Evolutionary conservation across 345 rosid genomes (phyloP).

Genomic region (Citrus hindsii): DNA sequence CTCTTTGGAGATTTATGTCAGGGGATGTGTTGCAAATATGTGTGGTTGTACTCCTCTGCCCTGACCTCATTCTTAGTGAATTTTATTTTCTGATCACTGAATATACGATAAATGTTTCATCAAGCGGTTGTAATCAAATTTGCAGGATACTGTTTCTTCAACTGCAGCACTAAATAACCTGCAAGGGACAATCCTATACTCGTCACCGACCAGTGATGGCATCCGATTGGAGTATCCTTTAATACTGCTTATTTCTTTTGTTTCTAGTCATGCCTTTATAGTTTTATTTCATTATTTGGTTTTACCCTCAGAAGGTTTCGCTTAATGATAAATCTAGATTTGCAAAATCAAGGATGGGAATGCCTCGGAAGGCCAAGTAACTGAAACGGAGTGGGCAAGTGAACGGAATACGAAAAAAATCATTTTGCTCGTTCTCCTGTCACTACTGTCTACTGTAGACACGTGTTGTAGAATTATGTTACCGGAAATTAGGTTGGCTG

Average conservation of each 20-base stretch:
- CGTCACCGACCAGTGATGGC: conserved; percentile 68
- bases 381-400: background rate
- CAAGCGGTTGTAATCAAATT: background rate
- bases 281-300: background rate
- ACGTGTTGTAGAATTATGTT: background rate
- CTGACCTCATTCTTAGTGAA: background rate
- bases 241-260: background rate
- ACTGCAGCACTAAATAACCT: conserved; percentile 66
- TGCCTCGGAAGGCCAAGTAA: conserved; percentile 47
- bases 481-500: background rate
- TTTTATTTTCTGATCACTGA: background rate
- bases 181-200: conserved; percentile 71
- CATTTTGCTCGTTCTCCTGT: background rate
- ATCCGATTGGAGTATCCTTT: conserved; percentile 90
- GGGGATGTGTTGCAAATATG: background rate
- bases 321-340: conserved; percentile 57
- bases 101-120: background rate
- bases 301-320: conserved; percentile 10
- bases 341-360: conserved; percentile 85
- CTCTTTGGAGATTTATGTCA: background rate
- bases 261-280: background rate
- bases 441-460: background rate
- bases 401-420: too few relatives aligned
- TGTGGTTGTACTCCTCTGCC: background rate
- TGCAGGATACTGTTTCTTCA: conserved; percentile 73